Evolutionary conservation across 306 rosid genomes (phyloP), one percentile per base, ranked within the genome.

Genomic region (Inga leiocalycina): DNA sequence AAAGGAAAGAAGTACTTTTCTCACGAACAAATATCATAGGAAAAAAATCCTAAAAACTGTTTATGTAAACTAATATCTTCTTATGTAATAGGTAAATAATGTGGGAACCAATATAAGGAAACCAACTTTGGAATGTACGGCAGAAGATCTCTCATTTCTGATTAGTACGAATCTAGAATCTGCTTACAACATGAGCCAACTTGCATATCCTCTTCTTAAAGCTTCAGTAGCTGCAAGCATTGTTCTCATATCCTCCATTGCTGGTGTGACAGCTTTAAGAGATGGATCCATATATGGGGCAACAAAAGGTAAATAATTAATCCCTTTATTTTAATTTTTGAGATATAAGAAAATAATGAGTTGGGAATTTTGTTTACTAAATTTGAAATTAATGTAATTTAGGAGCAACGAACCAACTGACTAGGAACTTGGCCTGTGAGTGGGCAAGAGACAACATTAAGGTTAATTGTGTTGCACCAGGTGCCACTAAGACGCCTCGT

Each of bases 381-480:
- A 49, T 49, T 49, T 14, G 56, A 49, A 49, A 49, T 46, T 49
- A 52, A 41, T 72, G 3, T 4, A 41, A 4, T 24, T 59, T 79
- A 90, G 92, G 92, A 54, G 93, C 91, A 81, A 83, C 87, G 0
- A 92, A 81, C 51, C 91, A 90, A 16, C 8, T 89, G 12, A 77
- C 92, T 0, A 89, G 69, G 82, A 81, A 56, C 24, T 78, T 92
- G 84, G 92, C 93, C 13, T 88, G 92, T 48, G 93, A 88, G 32
- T 88, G 93, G 96, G 93, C 93, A 56, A 84, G 86, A 69, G 91
- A 92, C 34, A 88, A 92, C 1, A 88, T 86, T 43, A 87, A 91
- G 81, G 80, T 69, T 20, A 92, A 90, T 43, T 84, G 88, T 14
- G 85, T 88, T 75, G 92, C 93, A 24, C 96, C 93, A 15, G 87